Evolutionary conservation across 2,329 filamentous ascomycete species (phyloP).

Genomic region (Penicillium sp.): DNA sequence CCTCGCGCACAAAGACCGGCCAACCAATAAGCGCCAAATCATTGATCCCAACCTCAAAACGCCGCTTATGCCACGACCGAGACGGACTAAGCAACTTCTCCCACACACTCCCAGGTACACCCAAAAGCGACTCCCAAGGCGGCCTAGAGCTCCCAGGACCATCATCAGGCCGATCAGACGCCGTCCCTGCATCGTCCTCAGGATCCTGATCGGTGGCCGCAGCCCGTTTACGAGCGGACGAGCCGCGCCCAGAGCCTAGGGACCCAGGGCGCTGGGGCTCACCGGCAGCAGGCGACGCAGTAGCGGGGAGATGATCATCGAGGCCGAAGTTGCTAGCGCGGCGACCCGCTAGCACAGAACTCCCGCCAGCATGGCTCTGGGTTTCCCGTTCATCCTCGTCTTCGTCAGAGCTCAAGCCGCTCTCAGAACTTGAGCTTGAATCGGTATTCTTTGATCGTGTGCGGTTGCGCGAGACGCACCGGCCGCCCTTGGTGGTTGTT

Average conservation of each 20-base stretch:
- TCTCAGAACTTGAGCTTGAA: constrained; percentile 40
- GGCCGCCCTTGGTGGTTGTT: constrained; percentile 32
- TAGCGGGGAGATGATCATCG: constrained; percentile 28
- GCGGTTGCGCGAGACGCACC: constrained; percentile 35
- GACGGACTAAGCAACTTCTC: constrained; percentile 76
- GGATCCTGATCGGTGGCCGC: constrained; percentile 32
- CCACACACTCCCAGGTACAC: constrained; percentile 71
- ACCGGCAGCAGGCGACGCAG: constrained; percentile 27
- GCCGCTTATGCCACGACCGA: constrained; percentile 72
- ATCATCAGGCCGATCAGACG: constrained; percentile 31
- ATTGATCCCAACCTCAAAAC: constrained; percentile 79
- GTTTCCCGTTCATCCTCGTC: constrained; percentile 34
- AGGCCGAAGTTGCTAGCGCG: constrained; percentile 35
- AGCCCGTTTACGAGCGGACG: constrained; percentile 28
- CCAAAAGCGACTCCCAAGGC: constrained; percentile 62
- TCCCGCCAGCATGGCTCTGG: constrained; percentile 21
- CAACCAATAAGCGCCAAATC: constrained; percentile 77
- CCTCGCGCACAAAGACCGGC: constrained; percentile 76
- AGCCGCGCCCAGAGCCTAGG: constrained; percentile 31
- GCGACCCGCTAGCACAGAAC: constrained; percentile 23
- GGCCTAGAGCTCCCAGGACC: constrained; percentile 24
- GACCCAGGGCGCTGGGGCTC: constrained; percentile 35
- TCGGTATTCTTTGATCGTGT: constrained; percentile 35
- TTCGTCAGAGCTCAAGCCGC: constrained; percentile 39
- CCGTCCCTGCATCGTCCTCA: constrained; percentile 32